Conservation (phyloP, 768 basidiomycete species). For the Tulasnella calospora region DNA sequence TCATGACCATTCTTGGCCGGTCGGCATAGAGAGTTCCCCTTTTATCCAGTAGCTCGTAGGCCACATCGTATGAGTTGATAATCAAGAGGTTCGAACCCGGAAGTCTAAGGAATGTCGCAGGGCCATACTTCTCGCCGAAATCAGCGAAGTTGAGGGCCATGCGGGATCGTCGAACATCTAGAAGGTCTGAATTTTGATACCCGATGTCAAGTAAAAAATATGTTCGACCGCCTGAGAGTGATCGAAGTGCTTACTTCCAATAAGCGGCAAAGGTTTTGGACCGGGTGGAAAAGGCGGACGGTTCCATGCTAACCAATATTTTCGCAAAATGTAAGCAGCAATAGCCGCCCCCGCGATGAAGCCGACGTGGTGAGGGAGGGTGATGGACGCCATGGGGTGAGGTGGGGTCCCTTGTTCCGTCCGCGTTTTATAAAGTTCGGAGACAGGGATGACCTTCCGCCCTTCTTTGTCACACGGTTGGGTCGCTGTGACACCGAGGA, state of each 20-base stretch:
- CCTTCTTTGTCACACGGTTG: no score
- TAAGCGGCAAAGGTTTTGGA: background rate
- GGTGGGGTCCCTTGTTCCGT: no score
- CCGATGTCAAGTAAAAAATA: no score
- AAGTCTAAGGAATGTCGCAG: conserved; percentile 1
- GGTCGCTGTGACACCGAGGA: no score
- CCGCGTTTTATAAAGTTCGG: no score
- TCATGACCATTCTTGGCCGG: conserved; percentile 27
- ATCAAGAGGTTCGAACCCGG: conserved; percentile 13
- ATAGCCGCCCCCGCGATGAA: background rate
- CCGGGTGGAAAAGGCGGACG: background rate
- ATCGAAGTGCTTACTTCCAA: background rate
- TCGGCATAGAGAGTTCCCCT: conserved; percentile 27
- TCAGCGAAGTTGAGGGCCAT: background rate
- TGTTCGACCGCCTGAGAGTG: background rate
- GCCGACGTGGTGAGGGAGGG: background rate
- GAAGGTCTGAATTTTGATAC: background rate
- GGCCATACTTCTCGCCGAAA: conserved; percentile 17
- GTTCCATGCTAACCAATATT: background rate
- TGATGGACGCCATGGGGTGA: no score
- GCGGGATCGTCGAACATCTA: background rate
- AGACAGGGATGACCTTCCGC: no score
- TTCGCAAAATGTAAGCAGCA: background rate
- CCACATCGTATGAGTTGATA: conserved; percentile 21
- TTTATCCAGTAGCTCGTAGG: conserved; percentile 28